Base-by-base conservation (phyloP, 2,329 filamentous ascomycete species). In the Didymosphaeria variabile region DNA sequence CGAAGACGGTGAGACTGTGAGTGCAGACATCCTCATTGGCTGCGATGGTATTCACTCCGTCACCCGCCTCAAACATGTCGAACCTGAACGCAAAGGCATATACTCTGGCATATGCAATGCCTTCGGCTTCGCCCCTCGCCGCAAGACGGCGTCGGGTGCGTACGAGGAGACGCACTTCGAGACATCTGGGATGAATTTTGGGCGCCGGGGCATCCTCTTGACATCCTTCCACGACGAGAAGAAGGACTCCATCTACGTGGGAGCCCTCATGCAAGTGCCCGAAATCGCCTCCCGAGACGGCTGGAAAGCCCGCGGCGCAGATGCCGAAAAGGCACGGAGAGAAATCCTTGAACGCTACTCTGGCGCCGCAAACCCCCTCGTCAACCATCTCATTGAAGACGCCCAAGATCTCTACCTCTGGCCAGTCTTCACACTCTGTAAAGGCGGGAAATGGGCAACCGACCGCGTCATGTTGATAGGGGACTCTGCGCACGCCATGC, bases 41-140 rank as follows among this genome's bases (percentile, higher is more conserved):
- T 86, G 85, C 3, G 86, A 88, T 58, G 86, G 86, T 0, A 84
- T 87, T 10, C 79, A 82, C 69, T 79, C 75, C 47, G 76, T 78
- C 51, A 76, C 80, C 3, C 74, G 80, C 12, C 73, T 81, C 57
- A 79, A 77, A 61, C 80, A 82, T 63, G 79, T 82, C 57, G 80
- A 82, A 64, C 80, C 80, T 9, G 72, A 75, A 38, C 77, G 80
- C 29, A 81, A 76, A 60, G 74, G 72, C 31, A 71, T 75, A 23
- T 82, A 82, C 69, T 79, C 77, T 0, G 80, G 80, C 13, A 79
- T 81, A n/a, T 80, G 79, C 62, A 82, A 82, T 59, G 80, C 79
- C 4, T 82, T 82, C 58, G 80, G 80, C 31, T 82, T 82, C 59
- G 75, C 80, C 2, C 72, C 74, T n/a, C 73, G 80, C 13, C 69